Base-by-base conservation (phyloP, 1,284 basidiomycete species). In the Naganishia liquefaciens region DNA sequence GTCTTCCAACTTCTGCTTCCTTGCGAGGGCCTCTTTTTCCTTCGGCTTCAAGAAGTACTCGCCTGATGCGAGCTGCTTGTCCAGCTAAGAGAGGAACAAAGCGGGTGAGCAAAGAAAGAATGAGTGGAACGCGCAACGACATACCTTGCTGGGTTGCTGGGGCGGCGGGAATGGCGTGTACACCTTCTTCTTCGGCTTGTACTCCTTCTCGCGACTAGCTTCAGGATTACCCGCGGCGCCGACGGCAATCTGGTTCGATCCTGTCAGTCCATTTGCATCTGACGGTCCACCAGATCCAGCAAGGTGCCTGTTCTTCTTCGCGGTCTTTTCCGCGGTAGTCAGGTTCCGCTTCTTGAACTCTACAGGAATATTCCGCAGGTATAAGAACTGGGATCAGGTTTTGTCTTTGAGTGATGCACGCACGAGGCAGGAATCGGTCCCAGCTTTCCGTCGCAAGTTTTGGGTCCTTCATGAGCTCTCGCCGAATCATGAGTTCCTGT, bases 111-210 rank as follows among this genome's bases (percentile, higher is more conserved):
- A 21, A 55, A 21, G 33, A 37, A 13, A 13, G 13, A 7, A 17
- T 21, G 28, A 7, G 19, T 25, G 30, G 30, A n/a, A n/a, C 37
- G 17, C 30, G 19, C 39, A 25, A 50, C 10, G 3, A 69, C 79
- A 63, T 72, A 89, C 89, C 83, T 99, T 99, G 73, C 92, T 87
- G 42, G 93, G 94, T 70, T 87, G 84, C 74, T 96, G 96, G 5
- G 94, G 83, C 28, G 96, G 96, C 37, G 96, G 96, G 86, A 99
- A 99, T 3, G 96, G 96, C 15, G 96, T 99, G 78, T 99, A 99
- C n/a, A 88, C 84, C 79, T 98, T 98, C 85, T 97, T 93, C 74
- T 86, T 84, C 49, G 83, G 82, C 72, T 86, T 86, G 55, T 80
- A 77, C 28, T 42, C 54, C 42, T 23, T 44, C 1, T 42, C 42